Conservation (phyloP, 345 rosid species). For the Arabidopsis arenosa region DNA sequence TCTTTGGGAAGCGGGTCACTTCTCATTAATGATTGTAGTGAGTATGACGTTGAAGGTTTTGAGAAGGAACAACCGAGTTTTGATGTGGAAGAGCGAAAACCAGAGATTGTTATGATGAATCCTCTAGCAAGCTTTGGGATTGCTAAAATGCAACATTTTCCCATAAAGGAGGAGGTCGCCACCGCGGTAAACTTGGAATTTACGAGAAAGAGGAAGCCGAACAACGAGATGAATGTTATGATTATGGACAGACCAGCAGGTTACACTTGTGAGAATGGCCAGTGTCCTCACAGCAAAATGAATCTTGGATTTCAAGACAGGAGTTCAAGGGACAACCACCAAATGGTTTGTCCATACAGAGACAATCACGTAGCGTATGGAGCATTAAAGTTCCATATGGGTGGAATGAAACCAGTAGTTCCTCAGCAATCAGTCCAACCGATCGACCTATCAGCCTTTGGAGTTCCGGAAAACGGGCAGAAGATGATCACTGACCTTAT, state of each 20-base stretch:
- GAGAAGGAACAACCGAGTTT: conserved; percentile 47
- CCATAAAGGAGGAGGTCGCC: conserved; percentile 61
- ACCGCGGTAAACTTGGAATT: conserved; percentile 45
- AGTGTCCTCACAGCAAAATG: conserved; percentile 62
- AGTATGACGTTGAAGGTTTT: conserved; percentile 72
- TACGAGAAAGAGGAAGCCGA: conserved; percentile 62
- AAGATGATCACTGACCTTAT: conserved; percentile 59
- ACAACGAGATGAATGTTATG: conserved; percentile 41
- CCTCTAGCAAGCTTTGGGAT: conserved; percentile 44
- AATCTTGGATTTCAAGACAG: conserved; percentile 61
- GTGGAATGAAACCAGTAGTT: conserved; percentile 39
- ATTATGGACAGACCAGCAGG: conserved; percentile 46
- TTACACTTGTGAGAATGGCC: conserved; percentile 62
- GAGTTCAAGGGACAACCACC: conserved; percentile 75
- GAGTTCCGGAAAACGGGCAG: conserved; percentile 64
- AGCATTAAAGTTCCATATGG: conserved; percentile 47
- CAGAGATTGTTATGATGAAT: conserved; percentile 46
- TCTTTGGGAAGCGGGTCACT: conserved; percentile 61
- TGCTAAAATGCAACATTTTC: conserved; percentile 46
- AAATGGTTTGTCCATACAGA: conserved; percentile 56
- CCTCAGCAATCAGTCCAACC: conserved; percentile 46
- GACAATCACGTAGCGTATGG: conserved; percentile 46
- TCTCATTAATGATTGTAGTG: conserved; percentile 58
- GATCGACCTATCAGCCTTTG: conserved; percentile 48
- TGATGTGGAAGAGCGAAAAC: conserved; percentile 59